Evolutionary conservation across 352 stramenopile genomes (phyloP), one percentile per base, ranked within the genome.

Genomic region (Globisporangium spinosum): DNA sequence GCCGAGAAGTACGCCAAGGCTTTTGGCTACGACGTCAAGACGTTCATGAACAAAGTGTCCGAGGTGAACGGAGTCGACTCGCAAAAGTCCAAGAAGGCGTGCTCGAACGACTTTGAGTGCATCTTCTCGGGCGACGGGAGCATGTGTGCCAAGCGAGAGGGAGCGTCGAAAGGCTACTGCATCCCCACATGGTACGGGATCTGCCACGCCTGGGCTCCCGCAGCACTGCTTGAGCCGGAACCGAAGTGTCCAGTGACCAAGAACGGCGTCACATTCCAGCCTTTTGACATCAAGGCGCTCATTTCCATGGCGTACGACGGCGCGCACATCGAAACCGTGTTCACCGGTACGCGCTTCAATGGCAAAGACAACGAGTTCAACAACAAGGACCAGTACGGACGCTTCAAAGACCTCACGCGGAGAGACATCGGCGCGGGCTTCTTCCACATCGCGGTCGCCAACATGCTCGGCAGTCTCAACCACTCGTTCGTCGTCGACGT

Each of bases 271-370:
- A 75, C 65, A 7, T 87, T 87, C 58, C 69, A 85, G 64, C 74
- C 76, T 6, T 79, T 82, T 58, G 79, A 87, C 57, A 87, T 89
- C 49, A 89, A 89, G 64, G 80, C 75, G 32, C 54, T 89, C 20
- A 60, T 89, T 49, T 83, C 78, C 25, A 63, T 85, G 25, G 70
- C 70, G 0, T 89, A 89, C 67, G 78, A 89, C 49, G 80, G 78
- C 32, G 77, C 78, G 2, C 74, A 77, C 45, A 77, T 89, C 20
- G 64, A 73, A 12, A 87, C 78, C 0, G 72, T 87, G 47, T 89
- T 89, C 73, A 85, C 77, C 9, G 80, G 80, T 12, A 73, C 75
- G 45, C 77, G 80, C 25, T 89, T 82, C 63, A 83, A 82, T 40
- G 76, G 75, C n/a, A 72, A 75, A 38, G 77, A 87, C 56, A 79